Percentiles rank a stretch among this genome's conserved stretches.
Conservation (phyloP, 345 rosid species). For the Aquilaria malaccensis region DNA sequence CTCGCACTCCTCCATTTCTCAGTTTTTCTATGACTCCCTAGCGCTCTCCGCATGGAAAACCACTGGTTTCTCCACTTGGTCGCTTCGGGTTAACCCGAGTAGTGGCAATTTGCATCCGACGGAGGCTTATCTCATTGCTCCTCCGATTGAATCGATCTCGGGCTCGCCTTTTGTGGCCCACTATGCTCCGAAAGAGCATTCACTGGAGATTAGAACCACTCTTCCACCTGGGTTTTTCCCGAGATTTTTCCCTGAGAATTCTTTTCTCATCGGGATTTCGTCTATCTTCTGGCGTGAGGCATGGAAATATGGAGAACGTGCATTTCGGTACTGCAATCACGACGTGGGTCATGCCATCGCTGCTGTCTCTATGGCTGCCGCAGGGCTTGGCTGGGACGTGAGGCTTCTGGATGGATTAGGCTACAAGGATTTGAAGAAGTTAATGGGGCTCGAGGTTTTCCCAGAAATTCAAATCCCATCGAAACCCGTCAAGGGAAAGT, state of each 20-base stretch:
- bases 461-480: constrained; percentile 35
- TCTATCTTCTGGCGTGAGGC: constrained; percentile 94
- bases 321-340: constrained; percentile 79
- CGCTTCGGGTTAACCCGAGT: constrained; percentile 92
- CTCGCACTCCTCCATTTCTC: constrained; percentile 52
- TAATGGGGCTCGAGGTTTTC: constrained; percentile 50
- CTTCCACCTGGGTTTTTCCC: constrained; percentile 42
- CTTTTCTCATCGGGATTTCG: constrained; percentile 61
- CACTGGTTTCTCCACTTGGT: constrained; percentile 73
- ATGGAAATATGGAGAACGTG: constrained; percentile 93
- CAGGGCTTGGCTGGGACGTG: constrained; percentile 82
- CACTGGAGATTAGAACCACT: constrained; percentile 67
- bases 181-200: constrained; percentile 74
- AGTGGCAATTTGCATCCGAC: constrained; percentile 92
- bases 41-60: constrained; percentile 97
- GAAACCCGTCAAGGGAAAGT: constrained; percentile 34
- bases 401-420: constrained; percentile 86
- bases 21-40: constrained; percentile 57
- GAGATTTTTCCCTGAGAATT: constrained; percentile 36
- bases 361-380: constrained; percentile 70
- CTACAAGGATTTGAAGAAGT: constrained; percentile 40
- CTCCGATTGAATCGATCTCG: constrained; percentile 42
- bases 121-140: constrained; percentile 68
- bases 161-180: constrained; percentile 62
- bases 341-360: constrained; percentile 87